phyloP scores from a whole-genome alignment of 1,284 basidiomycete genomes.

The Leccinum discolor region DNA sequence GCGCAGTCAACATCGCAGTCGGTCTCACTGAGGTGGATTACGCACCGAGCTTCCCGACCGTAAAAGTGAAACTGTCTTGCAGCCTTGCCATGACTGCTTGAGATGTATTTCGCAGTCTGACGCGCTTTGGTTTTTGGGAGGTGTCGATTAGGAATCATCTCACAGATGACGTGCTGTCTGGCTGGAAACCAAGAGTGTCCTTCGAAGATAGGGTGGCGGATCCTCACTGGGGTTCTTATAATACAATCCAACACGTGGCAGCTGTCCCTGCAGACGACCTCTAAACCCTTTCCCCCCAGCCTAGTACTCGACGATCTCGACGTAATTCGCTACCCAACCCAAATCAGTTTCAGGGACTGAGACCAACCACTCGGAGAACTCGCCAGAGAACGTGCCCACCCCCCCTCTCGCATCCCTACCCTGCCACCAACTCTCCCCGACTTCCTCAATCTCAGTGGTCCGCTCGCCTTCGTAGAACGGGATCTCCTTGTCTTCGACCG shows the following conservation, averaged over 20 bases:
- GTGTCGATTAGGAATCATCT: conserved; percentile 30
- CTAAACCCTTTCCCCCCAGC: not conserved
- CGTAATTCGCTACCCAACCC: conserved; percentile 21
- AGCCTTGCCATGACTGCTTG: conserved; percentile 31
- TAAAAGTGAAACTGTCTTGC: conserved; percentile 64
- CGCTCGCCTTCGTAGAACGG: conserved; percentile 81
- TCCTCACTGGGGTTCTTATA: too few species aligned
- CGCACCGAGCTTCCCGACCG: conserved; percentile 72
- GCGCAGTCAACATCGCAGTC: conserved; percentile 5
- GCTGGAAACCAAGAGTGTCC: conserved; percentile 43
- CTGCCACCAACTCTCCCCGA: conserved; percentile 89
- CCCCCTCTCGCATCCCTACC: conserved; percentile 65
- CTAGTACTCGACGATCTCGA: conserved; percentile 16
- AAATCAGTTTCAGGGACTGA: not conserved
- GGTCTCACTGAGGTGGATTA: conserved; percentile 3
- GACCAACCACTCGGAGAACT: conserved; percentile 25
- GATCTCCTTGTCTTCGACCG: conserved; percentile 88
- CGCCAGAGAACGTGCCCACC: conserved; percentile 84
- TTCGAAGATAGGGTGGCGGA: conserved; percentile 46
- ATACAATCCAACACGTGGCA: too few species aligned
- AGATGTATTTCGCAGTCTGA: conserved; percentile 3
- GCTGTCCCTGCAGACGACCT: too few species aligned
- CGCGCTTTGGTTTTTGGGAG: conserved; percentile 7
- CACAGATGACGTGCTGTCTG: conserved; percentile 29
- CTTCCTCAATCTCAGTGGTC: conserved; percentile 73